Conservation (phyloP, 768 basidiomycete genomes). For the Suillus americanus region DNA sequence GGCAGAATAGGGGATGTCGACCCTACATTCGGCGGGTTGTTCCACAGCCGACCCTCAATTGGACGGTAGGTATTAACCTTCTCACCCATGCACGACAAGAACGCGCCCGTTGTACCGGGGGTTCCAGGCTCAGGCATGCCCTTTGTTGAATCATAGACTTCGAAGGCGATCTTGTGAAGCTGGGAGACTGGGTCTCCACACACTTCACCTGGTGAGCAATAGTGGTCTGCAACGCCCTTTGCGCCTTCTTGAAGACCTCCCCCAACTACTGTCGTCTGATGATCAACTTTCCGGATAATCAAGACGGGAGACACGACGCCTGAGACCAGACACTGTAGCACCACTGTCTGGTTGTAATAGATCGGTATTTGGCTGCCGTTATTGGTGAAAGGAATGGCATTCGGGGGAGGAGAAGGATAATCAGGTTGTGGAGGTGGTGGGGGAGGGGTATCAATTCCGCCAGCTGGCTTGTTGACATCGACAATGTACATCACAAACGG, state of each 20-base stretch:
- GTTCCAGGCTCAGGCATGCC: constrained; percentile 73
- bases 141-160: constrained; percentile 76
- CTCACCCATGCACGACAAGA: constrained; percentile 90
- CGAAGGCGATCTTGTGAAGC: constrained; percentile 93
- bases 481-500: constrained; percentile 98
- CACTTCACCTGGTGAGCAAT: constrained; percentile 80
- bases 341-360: constrained; percentile 96
- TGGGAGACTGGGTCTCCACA: constrained; percentile 95
- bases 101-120: constrained; percentile 76
- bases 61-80: constrained; percentile 91
- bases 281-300: constrained; percentile 92
- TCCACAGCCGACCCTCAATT: constrained; percentile 82
- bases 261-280: constrained; percentile 85
- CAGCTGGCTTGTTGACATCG: constrained; percentile 82
- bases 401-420: constrained; percentile 90
- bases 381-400: constrained; percentile 83
- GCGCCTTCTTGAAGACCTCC: constrained; percentile 88
- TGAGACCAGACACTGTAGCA: constrained; percentile 90
- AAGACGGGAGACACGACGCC: constrained; percentile 92
- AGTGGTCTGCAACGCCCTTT: constrained; percentile 82
- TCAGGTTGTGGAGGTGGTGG: constrained; percentile 84
- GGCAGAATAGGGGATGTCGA: constrained; percentile 62
- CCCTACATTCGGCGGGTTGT: constrained; percentile 41
- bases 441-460: constrained; percentile 73
- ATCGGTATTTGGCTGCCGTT: constrained; percentile 86